Base-by-base conservation (phyloP, 768 basidiomycete genomes). In the Tylopilus plumbeoviolaceoides region DNA sequence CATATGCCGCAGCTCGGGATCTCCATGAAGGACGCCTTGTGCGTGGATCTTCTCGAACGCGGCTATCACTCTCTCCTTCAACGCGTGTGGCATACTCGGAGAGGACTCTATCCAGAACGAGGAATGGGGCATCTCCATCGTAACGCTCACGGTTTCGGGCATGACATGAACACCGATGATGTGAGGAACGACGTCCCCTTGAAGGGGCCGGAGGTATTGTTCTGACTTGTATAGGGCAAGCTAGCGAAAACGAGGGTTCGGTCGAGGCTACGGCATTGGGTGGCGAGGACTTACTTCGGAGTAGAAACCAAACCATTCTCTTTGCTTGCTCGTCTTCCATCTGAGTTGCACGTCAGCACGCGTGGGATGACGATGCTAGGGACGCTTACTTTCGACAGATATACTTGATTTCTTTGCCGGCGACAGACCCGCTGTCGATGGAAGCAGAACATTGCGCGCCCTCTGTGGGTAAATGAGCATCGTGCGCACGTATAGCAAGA, bases 61-160 rank as follows among this genome's bases (percentile, higher is more conserved):
- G 4, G 72, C 71, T 10, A 86, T 63, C 51, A 79, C 77, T 30
- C 70, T 71, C 50, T 77, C 71, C 65, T 85, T 85, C 48, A 84
- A 65, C 11, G 73, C 63, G 7, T 65, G 58, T 4, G 83, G 81
- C 82, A 86, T 85, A 40, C 72, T 74, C 3, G 76, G 64, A 5
- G 76, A 79, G 14, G 85, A 80, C 56, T 84, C 78, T 54, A 82
- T 75, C 83, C 84, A 85, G 63, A 84, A 81, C 7, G 74, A 72
- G 15, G 67, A 70, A 57, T 85, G 81, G 1, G 84, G 84, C 15
- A 77, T 68, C 57, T 79, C 80, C 73, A 82, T 78, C 12, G 76
- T 71, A 27, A 72, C 43, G 58, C 73, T 73, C 43, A 79, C 67
- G 10, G 67, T 60, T 46, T 69, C 70, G 25, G 72, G 60, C 55